phyloP scores from a whole-genome alignment of 2,329 filamentous ascomycete species.

The Ophiostoma ips region DNA sequence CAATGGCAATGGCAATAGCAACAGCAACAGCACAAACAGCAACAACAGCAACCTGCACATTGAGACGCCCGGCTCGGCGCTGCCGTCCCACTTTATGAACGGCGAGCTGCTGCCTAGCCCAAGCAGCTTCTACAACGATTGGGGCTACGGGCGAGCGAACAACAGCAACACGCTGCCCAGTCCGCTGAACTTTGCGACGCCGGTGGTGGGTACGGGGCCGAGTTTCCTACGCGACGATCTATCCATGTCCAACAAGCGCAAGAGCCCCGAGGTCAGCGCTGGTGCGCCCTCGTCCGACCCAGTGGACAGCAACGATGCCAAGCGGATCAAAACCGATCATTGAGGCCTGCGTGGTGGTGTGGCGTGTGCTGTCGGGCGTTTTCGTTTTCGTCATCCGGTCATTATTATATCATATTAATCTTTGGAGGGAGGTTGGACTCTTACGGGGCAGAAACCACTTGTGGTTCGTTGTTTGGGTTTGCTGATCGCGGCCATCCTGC shows the following conservation, averaged over 20 bases:
- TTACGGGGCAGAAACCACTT: no score
- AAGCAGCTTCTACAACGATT: slow-evolving; percentile 83
- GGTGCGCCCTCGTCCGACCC: slow-evolving; percentile 27
- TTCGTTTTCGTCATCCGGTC: background rate
- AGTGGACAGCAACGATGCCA: slow-evolving; percentile 32
- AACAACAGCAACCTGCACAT: slow-evolving; percentile 38
- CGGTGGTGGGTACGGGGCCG: slow-evolving; percentile 47
- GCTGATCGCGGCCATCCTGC: no score
- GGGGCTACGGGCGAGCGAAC: slow-evolving; percentile 54
- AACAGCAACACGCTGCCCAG: slow-evolving; percentile 83
- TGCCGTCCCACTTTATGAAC: slow-evolving; percentile 82
- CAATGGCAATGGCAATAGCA: no score
- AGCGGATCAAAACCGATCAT: slow-evolving; percentile 38
- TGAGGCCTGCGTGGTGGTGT: slow-evolving; percentile 14
- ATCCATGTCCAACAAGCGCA: slow-evolving; percentile 31
- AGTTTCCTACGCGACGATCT: slow-evolving; percentile 48
- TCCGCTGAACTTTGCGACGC: slow-evolving; percentile 85
- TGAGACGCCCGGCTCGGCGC: slow-evolving; percentile 82
- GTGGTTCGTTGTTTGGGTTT: no score
- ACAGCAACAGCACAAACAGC: background rate
- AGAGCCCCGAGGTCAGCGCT: slow-evolving; percentile 38
- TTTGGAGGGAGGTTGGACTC: no score
- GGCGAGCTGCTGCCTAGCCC: slow-evolving; percentile 82
- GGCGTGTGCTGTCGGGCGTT: background rate
- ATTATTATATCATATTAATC: no score